Evolutionary conservation across 768 basidiomycete species (phyloP), one percentile per base, ranked within the genome.

Genomic region (Paxillus ammoniavirescens): DNA sequence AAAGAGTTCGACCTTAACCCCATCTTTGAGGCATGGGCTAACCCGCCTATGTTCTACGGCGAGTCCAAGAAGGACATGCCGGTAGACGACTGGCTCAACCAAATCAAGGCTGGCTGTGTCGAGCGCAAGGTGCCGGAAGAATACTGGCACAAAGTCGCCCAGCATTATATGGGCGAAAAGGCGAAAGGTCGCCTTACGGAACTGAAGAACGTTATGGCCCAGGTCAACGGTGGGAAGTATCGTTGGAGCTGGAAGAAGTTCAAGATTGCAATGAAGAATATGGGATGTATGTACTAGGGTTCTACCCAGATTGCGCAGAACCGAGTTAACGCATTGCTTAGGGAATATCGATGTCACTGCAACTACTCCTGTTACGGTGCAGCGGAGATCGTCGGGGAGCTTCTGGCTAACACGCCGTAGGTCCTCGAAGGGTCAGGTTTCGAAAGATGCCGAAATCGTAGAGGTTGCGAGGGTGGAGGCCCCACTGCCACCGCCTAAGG

Each of bases 241-340:
- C 76, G 82, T 47, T 91, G 89, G 89, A 85, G 79, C 56, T 91
- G 89, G 89, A 88, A 89, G 73, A 87, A 82, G 61, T 91, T 86
- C 73, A 83, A 79, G 70, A 75, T 87, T 49, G 89, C 89, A 4
- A 84, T 91, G 82, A 72, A 77, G 54, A 91, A 82, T 67, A 87
- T 91, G 87, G 86, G 88, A 42, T 91, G 89, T 91, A 61, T 67
- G 89, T 78, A 21, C 21, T 21, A 38, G 30, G 30, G 40, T 55
- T 56, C 28, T 40, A 38, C 38, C 45, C 13, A 31, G 42, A 42
- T 38, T 28, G 49, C 56, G 47, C 42, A 13, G 36, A 37, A 21
- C 13, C 15, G 4, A 15, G 36, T 51, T 59, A 14, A 57, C 42
- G 12, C 21, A 12, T 41, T 42, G 31, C 49, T 33, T 56, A 91